Evolutionary conservation across 139 green algal species (phyloP), one percentile per base, ranked within the genome.

Genomic region (Dunaliella sp.): DNA sequence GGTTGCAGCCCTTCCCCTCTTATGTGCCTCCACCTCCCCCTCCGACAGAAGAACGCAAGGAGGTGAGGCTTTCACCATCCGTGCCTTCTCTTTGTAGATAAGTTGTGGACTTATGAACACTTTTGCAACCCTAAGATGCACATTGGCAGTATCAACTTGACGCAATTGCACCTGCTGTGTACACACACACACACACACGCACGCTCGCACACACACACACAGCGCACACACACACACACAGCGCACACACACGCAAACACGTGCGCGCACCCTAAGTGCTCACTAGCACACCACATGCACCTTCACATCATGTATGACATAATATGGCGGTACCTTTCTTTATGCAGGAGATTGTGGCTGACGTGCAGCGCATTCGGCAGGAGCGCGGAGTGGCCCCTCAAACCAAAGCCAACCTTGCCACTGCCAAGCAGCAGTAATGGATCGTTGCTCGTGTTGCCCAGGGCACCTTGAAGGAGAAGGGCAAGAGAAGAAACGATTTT

Each of bases 1-100:
- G 94, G 0, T 86, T 98, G 72, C 77, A 74, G 34, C 94, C 94
- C 16, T 92, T 98, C 82, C 95, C 95, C 36, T 90, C 87, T 77
- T 90, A 90, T 0, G 91, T 92, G 22, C 89, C 95, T 3, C 93
- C 94, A 1, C 93, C 95, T 3, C 58, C 94, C 24, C 92, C 95
- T 3, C 88, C 90, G 7, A 91, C 88, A 1, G 90, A 95, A 82
- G 92, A 97, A 86, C 86, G 91, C 32, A 80, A 31, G 25, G 12
- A 87, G 83, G 83, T 72, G 65, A 25, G 30, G 76, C 76, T 1
- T 1, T 37, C 22, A 31, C 38, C 25, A 12, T 38, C 32, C 76
- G 1, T 81, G 16, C 2, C 38, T 22, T 38, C 30, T 38, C 24
- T 12, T 22, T 22, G 76, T 12, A 37, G 37, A 33, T 81, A 37